These are phyloP conservation scores for Cephalotrichum gorgonifer DNA, from an alignment of 2,329 filamentous ascomycete genomes.

Conservation along the genomic window DNA sequence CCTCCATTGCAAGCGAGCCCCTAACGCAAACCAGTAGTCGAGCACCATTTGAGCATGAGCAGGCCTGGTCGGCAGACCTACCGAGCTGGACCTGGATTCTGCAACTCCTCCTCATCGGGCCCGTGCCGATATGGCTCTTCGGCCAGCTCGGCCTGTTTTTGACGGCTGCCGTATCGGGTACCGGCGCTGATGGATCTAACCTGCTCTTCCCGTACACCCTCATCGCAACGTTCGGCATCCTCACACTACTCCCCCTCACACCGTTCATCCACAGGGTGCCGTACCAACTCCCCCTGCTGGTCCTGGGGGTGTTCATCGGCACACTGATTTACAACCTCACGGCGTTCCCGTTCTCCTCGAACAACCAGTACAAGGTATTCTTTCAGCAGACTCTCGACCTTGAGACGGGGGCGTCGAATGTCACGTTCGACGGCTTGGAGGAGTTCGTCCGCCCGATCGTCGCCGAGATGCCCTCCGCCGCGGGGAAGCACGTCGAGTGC, in stretches of 20 bases:
- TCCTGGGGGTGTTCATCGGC: conserved; percentile 61
- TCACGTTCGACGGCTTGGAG: conserved; percentile 58
- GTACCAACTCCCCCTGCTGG: conserved; percentile 68
- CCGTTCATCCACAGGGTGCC: conserved; percentile 84
- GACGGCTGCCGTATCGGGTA: conserved; percentile 66
- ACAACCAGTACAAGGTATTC: conserved; percentile 74
- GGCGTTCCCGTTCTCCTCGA: conserved; percentile 78
- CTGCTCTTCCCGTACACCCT: conserved; percentile 62
- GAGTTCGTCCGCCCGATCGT: conserved; percentile 60
- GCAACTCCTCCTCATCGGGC: conserved; percentile 72
- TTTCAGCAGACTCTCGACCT: conserved; percentile 78
- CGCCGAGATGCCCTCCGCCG: conserved; percentile 57
- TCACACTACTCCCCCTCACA: conserved; percentile 64
- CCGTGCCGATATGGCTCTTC: conserved; percentile 65
- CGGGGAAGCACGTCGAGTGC: conserved; percentile 51
- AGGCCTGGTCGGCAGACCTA: conserved; percentile 72
- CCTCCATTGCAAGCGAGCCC: conserved; percentile 13
- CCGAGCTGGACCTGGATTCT: conserved; percentile 81
- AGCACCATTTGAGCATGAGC: conserved; percentile 39
- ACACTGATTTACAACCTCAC: conserved; percentile 78
- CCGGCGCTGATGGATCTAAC: conserved; percentile 71
- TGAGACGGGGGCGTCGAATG: conserved; percentile 57
- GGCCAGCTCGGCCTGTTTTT: conserved; percentile 67
- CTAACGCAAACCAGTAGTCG: not conserved
- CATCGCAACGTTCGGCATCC: conserved; percentile 55